Base-by-base conservation (phyloP, 1,284 basidiomycete species). In the Ceraceosorus guamensis region DNA sequence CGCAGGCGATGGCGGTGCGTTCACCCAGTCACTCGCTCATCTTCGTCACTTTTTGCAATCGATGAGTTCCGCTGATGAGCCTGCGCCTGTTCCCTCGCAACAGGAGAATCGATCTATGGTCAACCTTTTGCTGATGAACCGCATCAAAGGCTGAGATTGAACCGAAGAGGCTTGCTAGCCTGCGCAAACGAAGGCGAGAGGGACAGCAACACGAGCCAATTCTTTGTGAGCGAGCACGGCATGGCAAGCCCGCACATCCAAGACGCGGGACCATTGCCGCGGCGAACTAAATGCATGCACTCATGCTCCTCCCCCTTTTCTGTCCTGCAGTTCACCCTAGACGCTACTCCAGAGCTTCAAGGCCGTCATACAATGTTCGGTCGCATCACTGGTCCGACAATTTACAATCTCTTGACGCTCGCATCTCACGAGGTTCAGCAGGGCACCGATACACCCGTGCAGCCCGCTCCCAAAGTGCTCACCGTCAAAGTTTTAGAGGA, bases 71-170 rank as follows among this genome's bases (percentile, higher is more conserved):
- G n/a, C n/a, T n/a, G n/a, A n/a, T n/a, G n/a, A n/a, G n/a, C 10
- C 13, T n/a, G 50, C 41, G 8, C 6, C 14, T 33, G 55, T 59
- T 62, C 11, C n/a, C n/a, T n/a, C n/a, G n/a, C n/a, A n/a, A n/a
- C n/a, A n/a, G n/a, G n/a, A n/a, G 70, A 73, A 46, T 63, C 47
- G 33, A 58, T 53, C 46, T 57, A 65, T 53, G 52, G 71, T 86
- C 88, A 92, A 66, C 87, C 87, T 0, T 95, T 96, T 66, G 84
- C 87, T 67, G 89, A 95, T 78, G 91, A 96, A 78, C 85, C 90
- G n/a, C 89, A 92, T 70, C 89, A 91, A 5, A 83, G 95, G 30
- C 79, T 98, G 53, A 78, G 79, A 53, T 91, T 87, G 74, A 77
- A 84, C 5, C 84, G 93, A 63, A 85, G 93, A 57, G 95, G 93